phyloP scores from a whole-genome alignment of 805 yeast genomes.

The Ogataea sp. region DNA sequence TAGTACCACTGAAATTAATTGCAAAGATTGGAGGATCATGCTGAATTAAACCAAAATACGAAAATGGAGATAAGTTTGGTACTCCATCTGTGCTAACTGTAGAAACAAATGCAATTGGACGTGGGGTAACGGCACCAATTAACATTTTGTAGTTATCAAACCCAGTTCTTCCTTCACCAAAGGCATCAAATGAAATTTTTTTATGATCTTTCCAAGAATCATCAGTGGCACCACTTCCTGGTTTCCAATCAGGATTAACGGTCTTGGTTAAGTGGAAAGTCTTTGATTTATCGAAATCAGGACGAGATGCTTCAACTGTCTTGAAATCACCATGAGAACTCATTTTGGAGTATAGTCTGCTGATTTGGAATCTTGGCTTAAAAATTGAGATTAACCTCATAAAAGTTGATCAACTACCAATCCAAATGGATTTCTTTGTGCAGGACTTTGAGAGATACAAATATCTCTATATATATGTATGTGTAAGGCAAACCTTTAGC shows the following conservation, averaged over 20 bases:
- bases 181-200: slow-evolving; percentile 44
- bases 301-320: slow-evolving; percentile 1
- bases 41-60: slow-evolving; percentile 40
- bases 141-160: slow-evolving; percentile 42
- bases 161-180: slow-evolving; percentile 29
- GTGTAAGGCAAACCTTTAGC: too few species aligned
- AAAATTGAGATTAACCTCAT: too few species aligned
- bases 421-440: too few species aligned
- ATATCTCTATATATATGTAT: too few species aligned
- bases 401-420: too few species aligned
- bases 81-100: slow-evolving; percentile 35
- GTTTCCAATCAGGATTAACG: slow-evolving; percentile 31
- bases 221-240: slow-evolving; percentile 39
- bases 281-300: slow-evolving; percentile 3
- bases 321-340: background rate
- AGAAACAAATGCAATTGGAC: slow-evolving; percentile 55
- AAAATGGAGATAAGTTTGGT: slow-evolving; percentile 52
- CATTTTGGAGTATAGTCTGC: background rate
- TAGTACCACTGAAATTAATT: slow-evolving; percentile 37
- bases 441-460: too few species aligned
- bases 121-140: slow-evolving; percentile 45
- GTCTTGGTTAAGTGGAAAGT: slow-evolving; percentile 6
- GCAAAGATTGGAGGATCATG: slow-evolving; percentile 54
- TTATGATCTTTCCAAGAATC: slow-evolving; percentile 35
- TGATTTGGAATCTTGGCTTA: too few species aligned